Evolutionary conservation across 768 basidiomycete genomes (phyloP).

Genomic region (Trametes cinnabarina): DNA sequence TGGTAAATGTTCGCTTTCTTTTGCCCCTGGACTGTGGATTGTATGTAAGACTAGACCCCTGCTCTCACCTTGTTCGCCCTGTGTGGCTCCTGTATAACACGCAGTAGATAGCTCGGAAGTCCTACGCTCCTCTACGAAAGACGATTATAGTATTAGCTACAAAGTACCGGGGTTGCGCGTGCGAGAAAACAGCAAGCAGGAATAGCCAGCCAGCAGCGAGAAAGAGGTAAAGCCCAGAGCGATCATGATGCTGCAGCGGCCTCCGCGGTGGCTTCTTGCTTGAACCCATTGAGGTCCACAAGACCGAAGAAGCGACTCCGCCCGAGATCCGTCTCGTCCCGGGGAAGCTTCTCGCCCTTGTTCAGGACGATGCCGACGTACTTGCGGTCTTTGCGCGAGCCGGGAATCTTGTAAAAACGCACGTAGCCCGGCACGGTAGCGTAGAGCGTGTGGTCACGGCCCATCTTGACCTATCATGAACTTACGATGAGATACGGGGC

Average conservation of each 20-base stretch:
- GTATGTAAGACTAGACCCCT: background rate
- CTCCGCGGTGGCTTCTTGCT: constrained; percentile 16
- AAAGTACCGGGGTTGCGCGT: background rate
- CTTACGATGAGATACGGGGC: background rate
- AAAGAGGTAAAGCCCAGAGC: background rate
- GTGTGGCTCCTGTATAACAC: background rate
- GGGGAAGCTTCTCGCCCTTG: constrained; percentile 82
- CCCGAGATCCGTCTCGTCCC: constrained; percentile 69
- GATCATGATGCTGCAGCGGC: constrained; percentile 12
- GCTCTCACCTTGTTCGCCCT: background rate
- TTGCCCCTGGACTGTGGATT: background rate
- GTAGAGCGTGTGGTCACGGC: constrained; percentile 93
- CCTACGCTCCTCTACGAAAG: background rate
- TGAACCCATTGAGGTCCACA: constrained; percentile 55
- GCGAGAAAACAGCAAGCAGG: background rate
- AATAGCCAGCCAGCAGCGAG: background rate
- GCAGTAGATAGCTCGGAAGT: background rate
- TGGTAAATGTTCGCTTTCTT: constrained; percentile 7
- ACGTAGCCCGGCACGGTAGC: constrained; percentile 89
- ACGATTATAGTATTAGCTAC: constrained; percentile 6
- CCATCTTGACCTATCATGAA: constrained; percentile 73
- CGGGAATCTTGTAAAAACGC: constrained; percentile 87
- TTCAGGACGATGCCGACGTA: constrained; percentile 83
- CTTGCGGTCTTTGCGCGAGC: constrained; percentile 68
- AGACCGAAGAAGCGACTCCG: constrained; percentile 84